These are phyloP conservation scores for Juglanconis juglandina DNA, from an alignment of 2,329 filamentous ascomycete genomes.

Conservation along the genomic window DNA sequence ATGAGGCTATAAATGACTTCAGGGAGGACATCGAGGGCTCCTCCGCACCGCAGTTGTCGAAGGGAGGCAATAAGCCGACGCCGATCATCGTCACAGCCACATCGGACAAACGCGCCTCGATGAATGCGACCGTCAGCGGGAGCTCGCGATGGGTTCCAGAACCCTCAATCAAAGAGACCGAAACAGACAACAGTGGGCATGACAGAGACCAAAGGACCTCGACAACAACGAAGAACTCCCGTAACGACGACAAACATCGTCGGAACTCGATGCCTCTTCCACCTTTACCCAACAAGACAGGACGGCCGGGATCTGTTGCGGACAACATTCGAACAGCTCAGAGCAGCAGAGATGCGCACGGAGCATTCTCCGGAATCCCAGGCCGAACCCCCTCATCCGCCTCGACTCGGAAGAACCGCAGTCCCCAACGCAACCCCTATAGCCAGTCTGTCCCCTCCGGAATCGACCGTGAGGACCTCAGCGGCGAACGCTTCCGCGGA, in stretches of 20 bases:
- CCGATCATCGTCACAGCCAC: slow-evolving; percentile 2
- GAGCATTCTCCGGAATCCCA: neutral
- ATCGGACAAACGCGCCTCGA: slow-evolving; percentile 6
- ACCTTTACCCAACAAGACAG: slow-evolving; percentile 6
- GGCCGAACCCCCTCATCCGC: neutral
- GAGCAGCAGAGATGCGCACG: slow-evolving; percentile 5
- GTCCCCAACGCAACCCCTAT: slow-evolving; percentile 14
- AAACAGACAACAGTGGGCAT: neutral
- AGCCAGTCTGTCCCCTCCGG: slow-evolving; percentile 12
- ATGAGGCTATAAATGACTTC: slow-evolving; percentile 54
- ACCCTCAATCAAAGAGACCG: neutral
- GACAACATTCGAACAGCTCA: neutral
- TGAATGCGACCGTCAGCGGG: neutral
- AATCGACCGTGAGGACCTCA: slow-evolving; percentile 3
- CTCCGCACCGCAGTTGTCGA: neutral
- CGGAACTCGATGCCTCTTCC: slow-evolving; percentile 6
- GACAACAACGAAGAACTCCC: slow-evolving; percentile 2
- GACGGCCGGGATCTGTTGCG: slow-evolving; percentile 7
- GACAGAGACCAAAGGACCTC: slow-evolving; percentile 4
- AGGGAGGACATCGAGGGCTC: slow-evolving; percentile 21
- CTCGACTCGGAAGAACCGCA: slow-evolving; percentile 15
- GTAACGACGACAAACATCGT: slow-evolving; percentile 5
- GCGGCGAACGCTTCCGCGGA: slow-evolving; percentile 2
- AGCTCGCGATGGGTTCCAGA: slow-evolving; percentile 15
- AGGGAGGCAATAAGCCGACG: neutral